Evolutionary conservation across 139 green algal species (phyloP).

Genomic region (Asterochloris erici): DNA sequence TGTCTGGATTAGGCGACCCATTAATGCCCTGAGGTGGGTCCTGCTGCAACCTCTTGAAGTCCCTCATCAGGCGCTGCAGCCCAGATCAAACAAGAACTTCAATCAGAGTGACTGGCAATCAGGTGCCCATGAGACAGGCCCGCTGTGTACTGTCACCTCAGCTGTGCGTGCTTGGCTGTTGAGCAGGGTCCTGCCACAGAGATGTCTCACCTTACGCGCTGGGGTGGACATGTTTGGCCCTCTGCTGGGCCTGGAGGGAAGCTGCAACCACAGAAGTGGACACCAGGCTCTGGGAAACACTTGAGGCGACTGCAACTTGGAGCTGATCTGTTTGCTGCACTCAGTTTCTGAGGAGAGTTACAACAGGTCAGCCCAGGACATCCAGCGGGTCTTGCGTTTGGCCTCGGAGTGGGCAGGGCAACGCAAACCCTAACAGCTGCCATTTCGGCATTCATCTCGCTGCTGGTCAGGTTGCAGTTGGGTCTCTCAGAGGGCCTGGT

Average conservation of each 20-base stretch:
- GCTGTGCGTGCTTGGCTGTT: background rate
- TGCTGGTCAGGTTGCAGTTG: too few species aligned
- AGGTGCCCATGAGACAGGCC: background rate
- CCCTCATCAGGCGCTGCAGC: constrained; percentile 80
- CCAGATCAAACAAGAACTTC: constrained; percentile 7
- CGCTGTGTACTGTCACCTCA: background rate
- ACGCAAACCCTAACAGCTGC: too few species aligned
- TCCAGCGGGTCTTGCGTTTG: too few species aligned
- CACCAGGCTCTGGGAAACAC: too few species aligned
- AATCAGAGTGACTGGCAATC: background rate
- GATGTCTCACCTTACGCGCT: constrained; percentile 44
- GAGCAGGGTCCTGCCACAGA: background rate
- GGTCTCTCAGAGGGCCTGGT: too few species aligned
- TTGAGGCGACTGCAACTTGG: too few species aligned
- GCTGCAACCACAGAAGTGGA: background rate
- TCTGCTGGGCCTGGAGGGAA: background rate
- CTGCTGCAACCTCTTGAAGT: constrained; percentile 87
- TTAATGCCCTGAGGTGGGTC: constrained; percentile 95
- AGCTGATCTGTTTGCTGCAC: too few species aligned
- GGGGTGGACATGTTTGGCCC: constrained; percentile 46
- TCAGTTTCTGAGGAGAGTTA: too few species aligned
- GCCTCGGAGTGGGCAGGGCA: too few species aligned
- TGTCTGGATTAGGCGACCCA: constrained; percentile 84
- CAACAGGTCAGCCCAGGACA: too few species aligned
- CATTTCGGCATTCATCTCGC: too few species aligned